These are phyloP conservation scores for Cinnamomum micranthum DNA, from an alignment of 164 flowering plant species.

Conservation along the genomic window DNA sequence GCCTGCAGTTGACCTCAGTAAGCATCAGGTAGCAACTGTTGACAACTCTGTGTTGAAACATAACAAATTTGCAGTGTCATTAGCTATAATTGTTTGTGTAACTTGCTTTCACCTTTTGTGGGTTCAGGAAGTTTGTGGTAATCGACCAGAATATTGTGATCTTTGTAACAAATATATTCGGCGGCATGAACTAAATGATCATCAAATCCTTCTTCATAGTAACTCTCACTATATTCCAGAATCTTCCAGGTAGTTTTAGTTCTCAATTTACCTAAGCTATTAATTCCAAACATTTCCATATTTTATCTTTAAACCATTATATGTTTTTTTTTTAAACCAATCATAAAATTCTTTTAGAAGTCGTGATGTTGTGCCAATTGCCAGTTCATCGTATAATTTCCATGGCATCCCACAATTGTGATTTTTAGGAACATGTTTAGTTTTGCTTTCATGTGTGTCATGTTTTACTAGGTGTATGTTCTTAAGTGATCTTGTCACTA, in stretches of 20 bases:
- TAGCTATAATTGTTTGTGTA: neutral
- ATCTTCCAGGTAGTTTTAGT: constrained; percentile 60
- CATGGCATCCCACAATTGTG: neutral
- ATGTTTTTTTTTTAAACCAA: too few relatives aligned
- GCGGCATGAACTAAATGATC: constrained; percentile 60
- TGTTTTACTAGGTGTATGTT: neutral
- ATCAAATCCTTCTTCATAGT: constrained; percentile 59
- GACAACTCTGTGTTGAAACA: neutral
- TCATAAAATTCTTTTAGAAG: neutral
- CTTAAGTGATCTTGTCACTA: neutral
- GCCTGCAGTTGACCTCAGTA: constrained; percentile 80
- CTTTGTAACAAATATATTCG: constrained; percentile 69
- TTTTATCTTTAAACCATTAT: neutral
- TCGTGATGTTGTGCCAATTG: neutral
- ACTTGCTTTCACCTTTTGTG: constrained; percentile 1
- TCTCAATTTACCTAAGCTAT: neutral
- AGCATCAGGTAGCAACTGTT: constrained; percentile 72
- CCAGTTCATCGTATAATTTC: neutral
- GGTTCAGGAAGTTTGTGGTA: constrained; percentile 88
- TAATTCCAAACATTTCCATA: neutral
- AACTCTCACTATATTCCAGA: constrained; percentile 34
- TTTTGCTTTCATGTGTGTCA: neutral
- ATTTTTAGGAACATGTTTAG: neutral
- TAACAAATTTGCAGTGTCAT: neutral
- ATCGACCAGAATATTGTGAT: constrained; percentile 78